Base-by-base conservation (phyloP, 805 yeast genomes). In the Cyberlindnera samutprakarnensis region DNA sequence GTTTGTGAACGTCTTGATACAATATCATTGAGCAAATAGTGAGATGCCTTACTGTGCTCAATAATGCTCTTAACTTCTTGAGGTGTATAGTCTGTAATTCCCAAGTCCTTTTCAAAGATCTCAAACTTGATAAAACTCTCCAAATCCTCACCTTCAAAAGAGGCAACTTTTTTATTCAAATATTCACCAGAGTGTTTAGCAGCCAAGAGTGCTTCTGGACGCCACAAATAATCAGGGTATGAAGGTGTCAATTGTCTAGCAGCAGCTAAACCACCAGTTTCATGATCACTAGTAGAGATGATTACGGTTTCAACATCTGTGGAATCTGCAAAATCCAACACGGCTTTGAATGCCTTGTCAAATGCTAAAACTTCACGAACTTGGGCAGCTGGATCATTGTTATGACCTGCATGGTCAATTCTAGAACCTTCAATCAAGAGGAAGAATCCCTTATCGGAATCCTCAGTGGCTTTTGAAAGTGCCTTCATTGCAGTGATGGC, bases 401-500 rank as follows among this genome's bases (percentile, higher is more conserved):
- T 78, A 59, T 88, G 96, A 27, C 96, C 96, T 6, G 95, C 95
- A 53, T 87, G 96, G 59, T 88, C 96, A 48, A 88, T 87, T 56
- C 96, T 71, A 6, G 95, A 83, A 14, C 96, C 96, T 63, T 88
- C 96, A 32, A 88, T 74, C 56, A 88, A 54, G 37, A 88, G 56
- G 62, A 88, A 87, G 56, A 88, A 87, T 0, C 96, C 96, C 43
- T 80, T 59, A 14, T 85, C 92, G 3, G 83, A 70, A 43, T 84
- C 69, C 41, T 69, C 59, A 1, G 94, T 70, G 15, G 88, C 88
- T 35, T 71, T 62, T 3, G 70, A 60, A 42, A 87, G 65, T 0
- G 86, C 76, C 23, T 65, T 72, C 44, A 87, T 59, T 0, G 96
- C 96, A 11, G 84, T 76, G 24, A 64, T 52, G 4, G 87, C 79